phyloP scores from a whole-genome alignment of 164 flowering plant genomes.

The Umbilicus rupestris region DNA sequence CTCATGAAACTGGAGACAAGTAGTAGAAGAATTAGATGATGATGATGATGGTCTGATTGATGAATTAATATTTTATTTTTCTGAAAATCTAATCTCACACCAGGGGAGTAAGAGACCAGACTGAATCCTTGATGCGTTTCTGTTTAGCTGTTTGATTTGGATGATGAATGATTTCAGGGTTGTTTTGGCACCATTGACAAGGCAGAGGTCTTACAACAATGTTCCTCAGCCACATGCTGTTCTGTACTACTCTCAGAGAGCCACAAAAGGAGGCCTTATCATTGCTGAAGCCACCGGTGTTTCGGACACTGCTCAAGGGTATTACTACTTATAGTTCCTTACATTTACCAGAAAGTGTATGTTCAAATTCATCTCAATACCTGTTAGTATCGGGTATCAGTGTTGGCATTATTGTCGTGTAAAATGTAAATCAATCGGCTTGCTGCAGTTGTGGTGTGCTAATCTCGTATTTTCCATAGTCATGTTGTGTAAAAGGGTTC shows the following conservation, averaged over 20 bases:
- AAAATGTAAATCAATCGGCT: no score
- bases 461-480: no score
- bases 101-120: neutral
- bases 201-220: constrained; percentile 33
- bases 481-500: no score
- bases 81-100: no score
- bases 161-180: constrained; percentile 14
- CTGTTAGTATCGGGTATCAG: no score
- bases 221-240: constrained; percentile 49
- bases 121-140: neutral
- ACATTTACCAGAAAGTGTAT: neutral
- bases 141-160: neutral
- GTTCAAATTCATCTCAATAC: neutral
- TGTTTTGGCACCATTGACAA: constrained; percentile 43
- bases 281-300: constrained; percentile 45
- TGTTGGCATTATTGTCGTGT: no score
- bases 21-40: no score
- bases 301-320: constrained; percentile 47
- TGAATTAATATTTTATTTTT: neutral
- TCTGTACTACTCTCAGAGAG: constrained; percentile 44
- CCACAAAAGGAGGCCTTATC: constrained; percentile 43
- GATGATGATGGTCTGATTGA: no score
- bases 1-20: no score
- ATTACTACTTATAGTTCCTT: neutral
- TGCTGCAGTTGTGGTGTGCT: no score